Evolutionary conservation across 164 flowering plant genomes (phyloP).

Genomic region (Magnolia officinalis): DNA sequence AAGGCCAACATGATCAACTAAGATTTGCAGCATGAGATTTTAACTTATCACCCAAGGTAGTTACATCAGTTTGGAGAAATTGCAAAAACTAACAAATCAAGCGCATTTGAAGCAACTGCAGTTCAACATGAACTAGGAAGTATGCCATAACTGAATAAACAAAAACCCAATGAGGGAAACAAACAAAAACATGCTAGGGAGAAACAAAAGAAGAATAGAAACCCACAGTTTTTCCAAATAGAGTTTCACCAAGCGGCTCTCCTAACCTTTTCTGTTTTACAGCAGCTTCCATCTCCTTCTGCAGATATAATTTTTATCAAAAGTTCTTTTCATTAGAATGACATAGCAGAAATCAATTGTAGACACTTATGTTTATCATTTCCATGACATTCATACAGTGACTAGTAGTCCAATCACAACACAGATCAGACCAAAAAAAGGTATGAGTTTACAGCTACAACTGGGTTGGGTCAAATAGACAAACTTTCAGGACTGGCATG

Average conservation of each 20-base stretch:
- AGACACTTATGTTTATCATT: not conserved
- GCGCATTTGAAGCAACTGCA: not conserved
- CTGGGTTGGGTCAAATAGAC: too few species aligned
- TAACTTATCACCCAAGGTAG: not conserved
- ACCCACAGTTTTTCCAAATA: slow-evolving; percentile 79
- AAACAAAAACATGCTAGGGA: not conserved
- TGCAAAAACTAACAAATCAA: not conserved
- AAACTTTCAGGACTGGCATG: too few species aligned
- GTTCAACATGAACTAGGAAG: not conserved
- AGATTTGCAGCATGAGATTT: not conserved
- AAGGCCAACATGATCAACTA: not conserved
- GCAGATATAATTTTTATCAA: slow-evolving; percentile 12
- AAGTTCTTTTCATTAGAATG: not conserved
- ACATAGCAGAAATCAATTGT: not conserved
- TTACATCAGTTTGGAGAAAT: not conserved
- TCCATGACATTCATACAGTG: not conserved
- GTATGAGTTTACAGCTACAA: too few species aligned
- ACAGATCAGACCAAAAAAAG: not conserved
- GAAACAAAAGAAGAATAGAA: not conserved
- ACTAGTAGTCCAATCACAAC: not conserved
- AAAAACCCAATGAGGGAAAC: not conserved
- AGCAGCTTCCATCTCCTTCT: slow-evolving; percentile 72
- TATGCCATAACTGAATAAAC: not conserved
- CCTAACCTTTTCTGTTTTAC: slow-evolving; percentile 61
- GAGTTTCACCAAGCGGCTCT: slow-evolving; percentile 72